Evolutionary conservation across 208 protist species (phyloP), one percentile per base, ranked within the genome.

Genomic region (Trichomonas vaginalis): DNA sequence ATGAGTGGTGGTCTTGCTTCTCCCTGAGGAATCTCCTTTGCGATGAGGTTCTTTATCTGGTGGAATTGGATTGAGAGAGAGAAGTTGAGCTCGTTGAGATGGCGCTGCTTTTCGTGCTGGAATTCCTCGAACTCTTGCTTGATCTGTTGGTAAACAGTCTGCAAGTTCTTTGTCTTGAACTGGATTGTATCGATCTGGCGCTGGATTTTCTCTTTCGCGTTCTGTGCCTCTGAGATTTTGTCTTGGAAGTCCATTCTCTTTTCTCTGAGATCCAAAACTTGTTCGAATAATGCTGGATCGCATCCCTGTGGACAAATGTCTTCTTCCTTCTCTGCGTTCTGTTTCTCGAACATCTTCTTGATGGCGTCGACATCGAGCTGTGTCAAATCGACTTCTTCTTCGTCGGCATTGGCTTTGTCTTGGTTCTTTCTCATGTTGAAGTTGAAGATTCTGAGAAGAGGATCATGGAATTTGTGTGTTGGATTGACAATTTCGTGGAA

Each of bases 31-130:
- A 39, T 46, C 42, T 96, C 86, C 0, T 49, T 46, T 8, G 95
- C 21, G n/a, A 80, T 56, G 14, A 96, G 40, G 47, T 96, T 49
- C 37, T 95, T 49, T 2, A 97, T 88, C 42, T 96, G 96, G 23
- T 80, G 96, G 42, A 96, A 87, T 10, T 96, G 92, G 0, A 97
- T 48, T 9, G 96, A 96, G 10, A 99, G 98, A 15, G 98, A 97
- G 23, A 98, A 98, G 87, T 98, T 96, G 6, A 99, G 97, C 97
- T 98, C 97, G 96, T 99, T 99, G 37, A 99, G 97, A 96, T 98
- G 97, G 88, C 97, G 96, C 48, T 98, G 98, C 97, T 99, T 99
- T 96, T 99, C 97, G 15, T 92, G 96, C 95, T 99, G 98, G 86
- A 99, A 98, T 46, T 95, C 56, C 62, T 97, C 79, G 62, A 98